Evolutionary conservation across 2,329 filamentous ascomycete species (phyloP).

Genomic region (Herpotrichia juniperi): DNA sequence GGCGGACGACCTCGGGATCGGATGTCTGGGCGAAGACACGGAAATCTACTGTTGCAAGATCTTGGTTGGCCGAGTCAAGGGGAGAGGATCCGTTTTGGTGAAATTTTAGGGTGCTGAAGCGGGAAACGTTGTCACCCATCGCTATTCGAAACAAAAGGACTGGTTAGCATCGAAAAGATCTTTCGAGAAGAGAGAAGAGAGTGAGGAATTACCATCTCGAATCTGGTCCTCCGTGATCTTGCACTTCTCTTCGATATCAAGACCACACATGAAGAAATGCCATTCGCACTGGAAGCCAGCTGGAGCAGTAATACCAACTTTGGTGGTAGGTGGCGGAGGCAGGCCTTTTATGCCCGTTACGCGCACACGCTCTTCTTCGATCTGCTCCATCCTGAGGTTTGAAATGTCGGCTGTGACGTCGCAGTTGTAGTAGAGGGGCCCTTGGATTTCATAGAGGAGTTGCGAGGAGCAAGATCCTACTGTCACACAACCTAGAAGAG

Average conservation of each 20-base stretch:
- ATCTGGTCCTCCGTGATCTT: conserved; percentile 45
- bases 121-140: conserved; percentile 28
- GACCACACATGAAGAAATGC: conserved; percentile 49
- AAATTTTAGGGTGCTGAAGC: conserved; percentile 32
- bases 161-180: too few relatives aligned
- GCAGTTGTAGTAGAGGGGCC: conserved; percentile 56
- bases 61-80: conserved; percentile 33
- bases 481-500: conserved; percentile 25
- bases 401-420: conserved; percentile 60
- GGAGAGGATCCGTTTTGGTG: conserved; percentile 29
- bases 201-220: conserved; percentile 6
- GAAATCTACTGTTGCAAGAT: conserved; percentile 39
- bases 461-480: conserved; percentile 54
- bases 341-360: conserved; percentile 35
- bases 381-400: conserved; percentile 58
- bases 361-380: conserved; percentile 52
- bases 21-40: conserved; percentile 35
- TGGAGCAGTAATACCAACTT: conserved; percentile 51
- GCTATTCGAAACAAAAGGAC: conserved; percentile 11
- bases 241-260: conserved; percentile 52
- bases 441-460: conserved; percentile 50
- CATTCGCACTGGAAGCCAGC: conserved; percentile 54
- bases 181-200: neutral
- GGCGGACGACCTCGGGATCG: conserved; percentile 25
- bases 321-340: conserved; percentile 54